Evolutionary conservation across 2,329 filamentous ascomycete genomes (phyloP), one percentile per base, ranked within the genome.

Genomic region (Xylariaceae sp.): DNA sequence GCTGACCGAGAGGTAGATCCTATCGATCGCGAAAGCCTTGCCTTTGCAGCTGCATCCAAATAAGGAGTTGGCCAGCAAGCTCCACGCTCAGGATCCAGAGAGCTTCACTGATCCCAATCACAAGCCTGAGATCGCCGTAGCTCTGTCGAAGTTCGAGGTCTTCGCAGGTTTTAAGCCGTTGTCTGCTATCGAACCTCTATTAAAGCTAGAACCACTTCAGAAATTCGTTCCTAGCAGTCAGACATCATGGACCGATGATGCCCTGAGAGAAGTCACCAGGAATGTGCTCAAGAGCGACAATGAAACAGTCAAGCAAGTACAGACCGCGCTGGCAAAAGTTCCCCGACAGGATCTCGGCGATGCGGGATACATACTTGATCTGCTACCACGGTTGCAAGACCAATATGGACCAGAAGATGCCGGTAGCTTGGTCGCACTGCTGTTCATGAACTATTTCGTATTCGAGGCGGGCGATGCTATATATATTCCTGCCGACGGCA

Each of bases 111-210:
- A 91, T 56, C 71, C 78, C 2, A 90, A 90, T 65, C 86, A 90
- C 72, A 90, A 90, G 68, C 87, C 87, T 1, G 87, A 91, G 63
- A 90, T 91, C 46, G 86, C 87, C 1, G 72, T 91, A 1, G 86
- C 87, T 0, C 69, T 90, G 1, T 75, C 78, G 11, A 78, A 82
- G 18, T 90, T 91, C 59, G 86, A 90, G 65, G 82, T 86, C 0
- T 90, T 91, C 58, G 84, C 82, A 10, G 87, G 87, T 6, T 90
- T 84, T 72, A 90, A 88, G 62, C 81, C 85, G 0, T 69, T 87
- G 0, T 61, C 67, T 10, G 73, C 83, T 2, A 83, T 90, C 49
- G 68, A 81, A 31, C 62, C 71, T 0, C 68, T 89, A 1, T 76
- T 89, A 60, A 68, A 76, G 38, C 68, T 86, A 22, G 68, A 77